A percentile compares a stretch with the other conserved stretches of the same genome.
Evolutionary conservation across 164 flowering plant species (phyloP).

Genomic region (Dillenia suffruticosa): DNA sequence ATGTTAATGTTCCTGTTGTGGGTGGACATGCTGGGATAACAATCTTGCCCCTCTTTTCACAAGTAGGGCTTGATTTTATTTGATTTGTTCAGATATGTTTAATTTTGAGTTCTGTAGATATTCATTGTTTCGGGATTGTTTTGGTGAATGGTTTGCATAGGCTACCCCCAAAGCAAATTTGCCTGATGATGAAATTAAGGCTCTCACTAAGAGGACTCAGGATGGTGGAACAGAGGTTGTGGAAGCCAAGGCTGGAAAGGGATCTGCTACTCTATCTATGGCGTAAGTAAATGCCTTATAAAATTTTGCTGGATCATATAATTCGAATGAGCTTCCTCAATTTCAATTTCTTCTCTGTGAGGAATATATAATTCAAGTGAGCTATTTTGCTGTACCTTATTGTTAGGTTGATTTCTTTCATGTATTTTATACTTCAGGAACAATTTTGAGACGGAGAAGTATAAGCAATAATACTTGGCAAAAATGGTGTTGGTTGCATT

Average conservation of each 20-base stretch:
- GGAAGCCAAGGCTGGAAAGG: conserved; percentile 99
- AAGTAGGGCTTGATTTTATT: conserved; percentile 32
- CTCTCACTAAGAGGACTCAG: conserved; percentile 86
- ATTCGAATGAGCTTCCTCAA: no score
- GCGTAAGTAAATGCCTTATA: conserved; percentile 58
- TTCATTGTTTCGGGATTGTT: not conserved
- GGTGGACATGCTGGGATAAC: conserved; percentile 99
- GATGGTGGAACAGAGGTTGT: conserved; percentile 99
- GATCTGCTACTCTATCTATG: conserved; percentile 98
- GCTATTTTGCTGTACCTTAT: no score
- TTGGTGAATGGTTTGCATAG: conserved; percentile 24
- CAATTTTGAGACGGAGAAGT: no score
- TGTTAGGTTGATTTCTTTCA: no score
- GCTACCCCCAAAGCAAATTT: conserved; percentile 78
- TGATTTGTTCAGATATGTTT: not conserved
- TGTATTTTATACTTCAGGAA: no score
- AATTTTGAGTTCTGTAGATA: not conserved
- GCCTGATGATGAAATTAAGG: conserved; percentile 56
- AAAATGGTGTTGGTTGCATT: no score
- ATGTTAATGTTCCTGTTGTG: conserved; percentile 88
- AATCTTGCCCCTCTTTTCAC: conserved; percentile 93
- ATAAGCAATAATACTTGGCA: no score
- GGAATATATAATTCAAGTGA: no score
- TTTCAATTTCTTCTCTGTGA: no score
- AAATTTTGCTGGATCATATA: no score